Evolutionary conservation across 2,329 filamentous ascomycete species (phyloP).

Genomic region (Amauroascus niger): DNA sequence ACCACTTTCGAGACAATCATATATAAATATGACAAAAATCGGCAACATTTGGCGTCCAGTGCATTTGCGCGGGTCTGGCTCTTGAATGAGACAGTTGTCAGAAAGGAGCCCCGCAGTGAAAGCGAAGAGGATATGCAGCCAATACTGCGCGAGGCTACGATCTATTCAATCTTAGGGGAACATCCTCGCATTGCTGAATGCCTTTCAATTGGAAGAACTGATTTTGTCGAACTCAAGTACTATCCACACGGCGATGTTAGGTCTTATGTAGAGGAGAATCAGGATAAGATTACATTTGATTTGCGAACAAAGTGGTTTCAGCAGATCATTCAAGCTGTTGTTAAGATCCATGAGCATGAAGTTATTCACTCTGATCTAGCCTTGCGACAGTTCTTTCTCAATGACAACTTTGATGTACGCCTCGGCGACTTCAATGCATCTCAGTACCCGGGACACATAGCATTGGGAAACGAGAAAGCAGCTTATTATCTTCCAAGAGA

Average conservation of each 20-base stretch:
- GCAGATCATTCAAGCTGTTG: constrained; percentile 20
- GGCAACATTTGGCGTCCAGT: background rate
- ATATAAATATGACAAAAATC: background rate
- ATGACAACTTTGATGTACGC: constrained; percentile 18
- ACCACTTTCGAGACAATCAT: background rate
- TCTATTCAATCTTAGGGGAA: background rate
- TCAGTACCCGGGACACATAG: background rate
- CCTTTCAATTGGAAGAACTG: background rate
- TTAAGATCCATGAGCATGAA: constrained; percentile 16
- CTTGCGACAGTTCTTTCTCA: constrained; percentile 18
- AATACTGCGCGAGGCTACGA: background rate
- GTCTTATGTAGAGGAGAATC: background rate
- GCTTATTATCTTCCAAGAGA: constrained; percentile 16
- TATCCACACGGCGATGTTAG: background rate
- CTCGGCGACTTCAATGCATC: constrained; percentile 19
- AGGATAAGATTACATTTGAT: background rate
- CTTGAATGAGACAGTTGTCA: background rate
- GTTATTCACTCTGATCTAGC: constrained; percentile 22
- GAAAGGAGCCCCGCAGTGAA: background rate
- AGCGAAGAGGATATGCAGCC: background rate
- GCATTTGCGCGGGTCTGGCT: background rate
- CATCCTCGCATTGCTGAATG: background rate
- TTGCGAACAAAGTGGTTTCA: background rate
- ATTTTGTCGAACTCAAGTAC: background rate
- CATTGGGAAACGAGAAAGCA: constrained; percentile 12